Evolutionary conservation across 2,329 filamentous ascomycete genomes (phyloP).

Genomic region (Colletotrichum limetticola): DNA sequence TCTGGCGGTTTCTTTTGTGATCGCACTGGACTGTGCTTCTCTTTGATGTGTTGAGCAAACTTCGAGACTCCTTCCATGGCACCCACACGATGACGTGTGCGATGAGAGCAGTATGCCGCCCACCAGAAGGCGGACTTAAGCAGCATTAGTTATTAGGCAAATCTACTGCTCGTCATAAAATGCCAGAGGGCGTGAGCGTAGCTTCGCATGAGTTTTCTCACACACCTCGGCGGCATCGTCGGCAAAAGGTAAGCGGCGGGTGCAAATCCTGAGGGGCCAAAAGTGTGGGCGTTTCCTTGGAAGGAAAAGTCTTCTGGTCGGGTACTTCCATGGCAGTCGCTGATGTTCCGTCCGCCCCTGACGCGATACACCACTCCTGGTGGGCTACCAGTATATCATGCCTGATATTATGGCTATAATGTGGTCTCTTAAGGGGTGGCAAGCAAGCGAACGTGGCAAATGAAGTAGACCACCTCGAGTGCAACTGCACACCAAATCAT

Average conservation of each 20-base stretch:
- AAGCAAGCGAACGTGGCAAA: constrained; percentile 24
- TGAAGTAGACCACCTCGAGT: constrained; percentile 4
- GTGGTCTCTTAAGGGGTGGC: constrained; percentile 8
- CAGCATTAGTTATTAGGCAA: not conserved
- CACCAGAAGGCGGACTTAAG: not conserved
- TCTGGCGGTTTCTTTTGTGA: not conserved
- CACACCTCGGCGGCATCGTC: not conserved
- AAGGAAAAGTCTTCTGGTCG: not conserved
- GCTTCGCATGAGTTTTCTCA: not conserved
- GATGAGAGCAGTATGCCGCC: not conserved
- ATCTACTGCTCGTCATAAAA: not conserved
- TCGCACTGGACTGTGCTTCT: not conserved
- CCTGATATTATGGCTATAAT: constrained; percentile 24
- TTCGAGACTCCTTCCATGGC: not conserved
- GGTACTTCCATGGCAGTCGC: not conserved
- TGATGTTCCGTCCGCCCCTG: not conserved
- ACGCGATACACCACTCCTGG: not conserved
- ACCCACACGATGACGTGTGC: not conserved
- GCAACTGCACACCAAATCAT: not conserved
- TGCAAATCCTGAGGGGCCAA: constrained; percentile 16
- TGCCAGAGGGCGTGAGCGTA: not conserved
- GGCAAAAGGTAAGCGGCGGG: constrained; percentile 27
- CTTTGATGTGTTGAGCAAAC: not conserved
- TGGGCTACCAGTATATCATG: constrained; percentile 26
- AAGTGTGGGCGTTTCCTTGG: not conserved